Base-by-base conservation (phyloP, 1,284 basidiomycete species). In the Fomitopsis schrenkii region DNA sequence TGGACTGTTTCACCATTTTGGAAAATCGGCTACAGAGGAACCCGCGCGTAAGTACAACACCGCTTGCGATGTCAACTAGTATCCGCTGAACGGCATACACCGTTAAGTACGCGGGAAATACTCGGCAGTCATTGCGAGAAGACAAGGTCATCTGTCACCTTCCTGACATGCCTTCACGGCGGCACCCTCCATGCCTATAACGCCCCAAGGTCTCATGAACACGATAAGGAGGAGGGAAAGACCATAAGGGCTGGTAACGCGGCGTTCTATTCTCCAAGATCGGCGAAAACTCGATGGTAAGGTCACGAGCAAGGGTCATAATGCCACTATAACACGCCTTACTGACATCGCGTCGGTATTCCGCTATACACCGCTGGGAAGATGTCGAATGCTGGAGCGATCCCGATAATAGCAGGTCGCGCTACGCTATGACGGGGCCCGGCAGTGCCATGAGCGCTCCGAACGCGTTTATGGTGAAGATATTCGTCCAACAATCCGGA, bases 1-100 rank as follows among this genome's bases (percentile, higher is more conserved):
- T 63, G 66, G 66, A 65, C 54, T 65, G 48, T 55, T 68, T 64
- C 57, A 56, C 62, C 70, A 70, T 71, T 1, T 15, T 44, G 36
- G 26, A 30, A 3, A 30, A 9, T 10, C 6, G 53, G 8, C 36
- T 41, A 26, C 38, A 28, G 17, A 22, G 15, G 6, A 40, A 6
- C 40, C 14, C 14, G 54, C 14, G 30, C 1, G 5, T 33, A 33
- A 33, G 30, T 33, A 33, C 30, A 19, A 36, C 38, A 55, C 35
- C 33, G 26, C 14, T 55, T n/a, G 26, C 30, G 14, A 28, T 53
- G 50, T 14, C 30, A 35, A 10, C 14, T 14, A 28, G 5, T 28
- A 3, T 38, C 12, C 9, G 5, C n/a, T 17, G 26, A 53, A 36
- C n/a, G 19, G 6, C 35, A 35, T 8, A 17, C 33, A 10, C 35